Conservation (phyloP, 2,329 filamentous ascomycete species). For the Exophiala alcalophila region DNA sequence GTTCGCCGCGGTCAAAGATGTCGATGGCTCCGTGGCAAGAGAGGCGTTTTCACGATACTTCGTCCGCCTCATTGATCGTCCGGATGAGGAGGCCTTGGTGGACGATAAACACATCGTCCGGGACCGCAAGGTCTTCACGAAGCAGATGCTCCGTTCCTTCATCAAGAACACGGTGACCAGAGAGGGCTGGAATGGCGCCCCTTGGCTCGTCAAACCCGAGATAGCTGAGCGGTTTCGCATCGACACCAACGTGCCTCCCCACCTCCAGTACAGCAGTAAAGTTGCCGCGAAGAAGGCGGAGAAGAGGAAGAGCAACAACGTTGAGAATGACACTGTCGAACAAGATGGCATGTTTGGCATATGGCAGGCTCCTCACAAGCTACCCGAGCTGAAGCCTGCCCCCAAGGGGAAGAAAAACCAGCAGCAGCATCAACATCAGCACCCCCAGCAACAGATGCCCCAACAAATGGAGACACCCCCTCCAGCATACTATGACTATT, state of each 20-base stretch:
- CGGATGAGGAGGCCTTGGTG: conserved; percentile 73
- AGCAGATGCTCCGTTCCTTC: conserved; percentile 87
- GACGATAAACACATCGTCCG: conserved; percentile 79
- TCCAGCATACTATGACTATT: conserved; percentile 59
- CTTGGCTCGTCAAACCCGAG: conserved; percentile 88
- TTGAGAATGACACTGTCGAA: too few species aligned
- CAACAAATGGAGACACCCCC: conserved; percentile 11
- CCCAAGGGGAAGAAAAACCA: conserved; percentile 55
- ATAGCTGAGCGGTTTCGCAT: conserved; percentile 83
- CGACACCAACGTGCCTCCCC: conserved; percentile 77
- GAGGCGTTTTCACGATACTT: conserved; percentile 74
- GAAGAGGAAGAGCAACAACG: conserved; percentile 62
- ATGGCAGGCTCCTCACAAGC: conserved; percentile 50
- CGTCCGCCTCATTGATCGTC: conserved; percentile 67
- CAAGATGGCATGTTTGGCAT: conserved; percentile 52
- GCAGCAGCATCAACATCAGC: conserved; percentile 12
- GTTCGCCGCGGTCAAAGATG: conserved; percentile 57
- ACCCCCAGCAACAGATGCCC: conserved; percentile 5
- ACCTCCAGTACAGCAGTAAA: conserved; percentile 78
- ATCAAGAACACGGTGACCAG: conserved; percentile 91
- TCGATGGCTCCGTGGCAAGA: conserved; percentile 67
- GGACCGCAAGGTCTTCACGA: conserved; percentile 89
- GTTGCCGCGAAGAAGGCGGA: conserved; percentile 72
- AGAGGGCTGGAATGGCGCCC: conserved; percentile 92
- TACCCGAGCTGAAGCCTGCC: conserved; percentile 72